A percentile compares a stretch with the other conserved stretches of the same genome.
Conservation (phyloP, 1,139 yeast species). For the Diutina pseudorugosa region DNA sequence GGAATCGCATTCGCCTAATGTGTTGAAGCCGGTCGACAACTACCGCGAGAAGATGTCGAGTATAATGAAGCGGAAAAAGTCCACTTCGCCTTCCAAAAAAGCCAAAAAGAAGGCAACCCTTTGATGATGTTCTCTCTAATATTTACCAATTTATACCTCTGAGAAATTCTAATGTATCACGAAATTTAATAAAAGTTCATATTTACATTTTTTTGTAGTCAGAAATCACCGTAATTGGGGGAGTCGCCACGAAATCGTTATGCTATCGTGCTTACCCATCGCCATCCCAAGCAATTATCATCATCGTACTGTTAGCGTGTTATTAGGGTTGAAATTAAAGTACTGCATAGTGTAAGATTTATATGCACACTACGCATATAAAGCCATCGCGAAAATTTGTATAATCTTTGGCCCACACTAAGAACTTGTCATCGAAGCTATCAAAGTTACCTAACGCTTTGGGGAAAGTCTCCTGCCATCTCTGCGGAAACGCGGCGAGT, state of each 20-base stretch:
- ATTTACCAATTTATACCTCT: neutral
- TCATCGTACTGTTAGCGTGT: too few species aligned
- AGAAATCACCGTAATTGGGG: too few species aligned
- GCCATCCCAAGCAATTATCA: too few species aligned
- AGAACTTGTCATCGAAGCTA: slow-evolving; percentile 2
- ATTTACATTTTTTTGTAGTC: too few species aligned
- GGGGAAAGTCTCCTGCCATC: slow-evolving; percentile 5
- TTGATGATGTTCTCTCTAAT: neutral
- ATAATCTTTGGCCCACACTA: neutral
- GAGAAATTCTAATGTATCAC: neutral
- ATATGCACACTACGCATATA: neutral
- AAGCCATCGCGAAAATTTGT: neutral
- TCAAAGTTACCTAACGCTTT: slow-evolving; percentile 2
- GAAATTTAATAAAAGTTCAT: neutral
- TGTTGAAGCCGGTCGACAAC: slow-evolving; percentile 1
- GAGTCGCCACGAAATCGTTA: neutral
- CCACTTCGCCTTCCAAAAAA: neutral
- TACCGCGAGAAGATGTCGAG: slow-evolving; percentile 1
- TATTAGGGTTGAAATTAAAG: neutral
- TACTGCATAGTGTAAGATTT: neutral
- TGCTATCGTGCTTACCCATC: too few species aligned
- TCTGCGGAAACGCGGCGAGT: slow-evolving; percentile 3
- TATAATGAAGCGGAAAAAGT: neutral
- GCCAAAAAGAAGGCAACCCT: neutral
- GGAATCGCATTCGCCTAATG: neutral